Conservation (phyloP, 2,329 filamentous ascomycete genomes). For the Trichoderma harzianum region DNA sequence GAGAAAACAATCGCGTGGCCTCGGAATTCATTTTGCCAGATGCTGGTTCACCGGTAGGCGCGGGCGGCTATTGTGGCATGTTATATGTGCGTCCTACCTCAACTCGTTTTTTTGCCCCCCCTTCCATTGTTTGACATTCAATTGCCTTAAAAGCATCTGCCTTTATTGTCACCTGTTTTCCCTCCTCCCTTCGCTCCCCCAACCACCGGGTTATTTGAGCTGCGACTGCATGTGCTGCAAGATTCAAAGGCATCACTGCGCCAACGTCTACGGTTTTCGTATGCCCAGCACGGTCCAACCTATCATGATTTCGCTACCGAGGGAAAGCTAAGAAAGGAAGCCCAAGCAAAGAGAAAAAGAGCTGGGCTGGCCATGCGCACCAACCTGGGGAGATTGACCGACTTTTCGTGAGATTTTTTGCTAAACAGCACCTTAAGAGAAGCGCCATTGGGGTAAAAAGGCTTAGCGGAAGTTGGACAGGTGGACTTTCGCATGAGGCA, state of each 20-base stretch:
- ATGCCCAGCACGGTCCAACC: not conserved
- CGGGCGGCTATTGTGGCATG: conserved; percentile 14
- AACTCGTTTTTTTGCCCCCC: not conserved
- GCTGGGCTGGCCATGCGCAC: conserved; percentile 6
- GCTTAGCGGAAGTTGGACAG: not conserved
- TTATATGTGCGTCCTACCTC: conserved; percentile 3
- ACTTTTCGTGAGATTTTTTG: conserved; percentile 13
- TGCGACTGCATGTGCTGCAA: not conserved
- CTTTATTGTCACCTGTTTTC: not conserved
- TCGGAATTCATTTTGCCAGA: not conserved
- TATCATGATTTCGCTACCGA: not conserved
- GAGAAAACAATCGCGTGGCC: not conserved
- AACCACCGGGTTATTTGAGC: not conserved
- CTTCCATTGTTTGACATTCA: not conserved
- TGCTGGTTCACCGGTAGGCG: conserved; percentile 11
- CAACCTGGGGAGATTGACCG: conserved; percentile 11
- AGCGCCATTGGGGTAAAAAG: not conserved
- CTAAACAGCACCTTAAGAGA: not conserved
- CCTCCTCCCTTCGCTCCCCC: not conserved
- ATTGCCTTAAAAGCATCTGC: not conserved
- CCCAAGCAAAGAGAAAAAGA: not conserved
- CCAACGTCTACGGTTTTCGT: not conserved
- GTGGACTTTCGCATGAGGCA: not conserved
- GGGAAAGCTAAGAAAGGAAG: not conserved
- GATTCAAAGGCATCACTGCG: not conserved